Evolutionary conservation across 2,329 filamentous ascomycete genomes (phyloP), one percentile per base, ranked within the genome.

Genomic region (Monascus ruber): DNA sequence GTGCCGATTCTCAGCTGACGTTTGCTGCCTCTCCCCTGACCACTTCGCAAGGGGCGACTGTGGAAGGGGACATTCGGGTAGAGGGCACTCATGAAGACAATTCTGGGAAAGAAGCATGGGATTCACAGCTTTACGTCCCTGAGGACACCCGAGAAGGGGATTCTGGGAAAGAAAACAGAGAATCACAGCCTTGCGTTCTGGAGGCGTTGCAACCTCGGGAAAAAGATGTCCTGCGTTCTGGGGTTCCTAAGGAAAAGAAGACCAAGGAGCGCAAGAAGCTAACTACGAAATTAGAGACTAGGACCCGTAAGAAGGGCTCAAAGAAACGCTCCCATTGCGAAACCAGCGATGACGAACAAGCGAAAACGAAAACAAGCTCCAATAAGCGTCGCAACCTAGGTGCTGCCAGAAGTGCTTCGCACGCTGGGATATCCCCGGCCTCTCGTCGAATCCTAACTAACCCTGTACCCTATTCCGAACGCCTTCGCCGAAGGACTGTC

Each of bases 381-480:
- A 11, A 35, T 35, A 53, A 52, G 35, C 50, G 50, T 6, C 46
- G 51, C 6, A 54, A 52, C 25, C 34, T 51, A 24, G 49, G 50
- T 1, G 35, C 45, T 7, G 48, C 51, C 2, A 46, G 48, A 27
- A 53, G 46, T 38, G 50, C 50, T 5, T 48, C 52, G 5, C 51
- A 43, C 31, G 36, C 45, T 31, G 42, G 43, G 31, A 24, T 44
- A 42, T 31, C 50, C 40, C 27, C 49, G 42, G 24, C 51, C 44
- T 45, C 51, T 26, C 45, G 46, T 25, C 46, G 47, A 4, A 27
- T 55, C 3, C 36, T 46, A 3, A 41, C 34, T 6, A 48, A 42
- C 24, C 37, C 42, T 5, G 45, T 45, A 2, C 50, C 60, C 5
- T 57, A 56, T 36, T 48, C 53, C 5, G 53, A 56, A 31, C 54